A percentile compares a stretch with the other conserved stretches of the same genome.
phyloP scores from a whole-genome alignment of 805 yeast genomes.

The Cyberlindnera nakhonratchasimensis region DNA sequence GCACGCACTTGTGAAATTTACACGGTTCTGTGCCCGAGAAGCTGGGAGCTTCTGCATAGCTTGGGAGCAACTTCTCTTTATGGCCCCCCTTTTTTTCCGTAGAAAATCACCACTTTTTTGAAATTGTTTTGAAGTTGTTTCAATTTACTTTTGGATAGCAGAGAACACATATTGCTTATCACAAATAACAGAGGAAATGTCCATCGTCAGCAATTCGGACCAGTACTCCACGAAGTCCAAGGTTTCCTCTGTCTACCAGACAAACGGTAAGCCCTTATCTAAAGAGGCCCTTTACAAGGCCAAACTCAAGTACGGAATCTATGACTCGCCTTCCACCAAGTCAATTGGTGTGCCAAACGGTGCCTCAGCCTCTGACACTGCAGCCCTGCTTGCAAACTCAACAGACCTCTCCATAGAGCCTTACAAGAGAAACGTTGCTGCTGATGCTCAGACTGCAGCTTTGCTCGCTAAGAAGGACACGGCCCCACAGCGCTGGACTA shows the following conservation, averaged over 20 bases:
- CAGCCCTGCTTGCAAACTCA: constrained; percentile 71
- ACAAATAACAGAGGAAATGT: constrained; percentile 19
- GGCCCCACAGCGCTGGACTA: constrained; percentile 46
- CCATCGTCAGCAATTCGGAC: constrained; percentile 23
- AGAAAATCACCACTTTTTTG: too few species aligned
- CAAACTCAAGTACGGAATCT: constrained; percentile 65
- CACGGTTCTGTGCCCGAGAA: not conserved
- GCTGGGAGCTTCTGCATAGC: too few species aligned
- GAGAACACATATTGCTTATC: too few species aligned
- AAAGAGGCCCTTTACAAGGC: constrained; percentile 75
- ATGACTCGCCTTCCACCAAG: constrained; percentile 43
- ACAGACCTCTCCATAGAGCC: constrained; percentile 61
- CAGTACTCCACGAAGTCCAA: constrained; percentile 17
- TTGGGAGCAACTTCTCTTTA: too few species aligned
- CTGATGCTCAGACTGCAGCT: constrained; percentile 70
- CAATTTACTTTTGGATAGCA: too few species aligned
- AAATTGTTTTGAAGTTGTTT: too few species aligned
- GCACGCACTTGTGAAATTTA: constrained; percentile 8
- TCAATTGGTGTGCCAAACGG: constrained; percentile 62
- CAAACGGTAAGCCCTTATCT: constrained; percentile 66
- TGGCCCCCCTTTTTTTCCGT: not conserved
- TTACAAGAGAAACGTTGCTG: constrained; percentile 54
- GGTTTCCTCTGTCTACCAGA: constrained; percentile 51
- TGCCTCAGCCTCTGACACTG: constrained; percentile 59
- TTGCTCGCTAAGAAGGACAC: constrained; percentile 43